phyloP scores from a whole-genome alignment of 768 basidiomycete species.

The Sporobolomyces pararoseus region DNA sequence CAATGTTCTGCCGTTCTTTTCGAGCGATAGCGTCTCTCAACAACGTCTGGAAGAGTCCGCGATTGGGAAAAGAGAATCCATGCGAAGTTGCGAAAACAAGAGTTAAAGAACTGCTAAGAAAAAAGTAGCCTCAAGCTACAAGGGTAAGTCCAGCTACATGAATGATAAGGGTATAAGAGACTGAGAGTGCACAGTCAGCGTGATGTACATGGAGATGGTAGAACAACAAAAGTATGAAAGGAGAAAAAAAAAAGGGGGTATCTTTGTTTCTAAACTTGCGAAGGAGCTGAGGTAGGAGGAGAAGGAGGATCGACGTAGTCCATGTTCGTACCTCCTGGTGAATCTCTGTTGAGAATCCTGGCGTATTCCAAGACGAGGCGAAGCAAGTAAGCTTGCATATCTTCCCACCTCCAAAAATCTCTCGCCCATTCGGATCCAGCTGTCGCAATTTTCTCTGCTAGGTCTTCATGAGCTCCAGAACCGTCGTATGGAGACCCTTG shows the following conservation, averaged over 20 bases:
- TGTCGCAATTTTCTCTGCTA: slow-evolving; percentile 59
- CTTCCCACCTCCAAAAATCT: slow-evolving; percentile 41
- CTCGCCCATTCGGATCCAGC: slow-evolving; percentile 51
- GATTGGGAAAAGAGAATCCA: neutral
- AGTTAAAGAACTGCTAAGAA: too few relatives aligned
- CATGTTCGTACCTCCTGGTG: neutral
- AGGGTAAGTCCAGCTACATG: too few relatives aligned
- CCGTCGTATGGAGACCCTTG: slow-evolving; percentile 50
- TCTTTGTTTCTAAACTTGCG: too few relatives aligned
- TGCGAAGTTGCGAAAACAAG: neutral
- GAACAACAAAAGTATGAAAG: neutral
- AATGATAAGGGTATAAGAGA: neutral
- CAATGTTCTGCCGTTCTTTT: too few relatives aligned
- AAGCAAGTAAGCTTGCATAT: slow-evolving; percentile 43
- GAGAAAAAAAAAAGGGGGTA: neutral
- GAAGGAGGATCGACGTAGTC: slow-evolving; percentile 10
- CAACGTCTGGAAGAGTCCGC: too few relatives aligned
- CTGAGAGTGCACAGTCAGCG: too few relatives aligned
- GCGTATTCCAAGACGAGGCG: slow-evolving; percentile 38
- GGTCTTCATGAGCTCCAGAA: slow-evolving; percentile 59
- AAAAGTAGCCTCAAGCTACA: too few relatives aligned
- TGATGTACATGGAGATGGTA: neutral
- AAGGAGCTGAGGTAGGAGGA: too few relatives aligned
- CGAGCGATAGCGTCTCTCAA: too few relatives aligned
- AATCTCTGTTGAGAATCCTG: slow-evolving; percentile 19